phyloP scores from a whole-genome alignment of 208 protist genomes.

The Crithidia sp. region DNA sequence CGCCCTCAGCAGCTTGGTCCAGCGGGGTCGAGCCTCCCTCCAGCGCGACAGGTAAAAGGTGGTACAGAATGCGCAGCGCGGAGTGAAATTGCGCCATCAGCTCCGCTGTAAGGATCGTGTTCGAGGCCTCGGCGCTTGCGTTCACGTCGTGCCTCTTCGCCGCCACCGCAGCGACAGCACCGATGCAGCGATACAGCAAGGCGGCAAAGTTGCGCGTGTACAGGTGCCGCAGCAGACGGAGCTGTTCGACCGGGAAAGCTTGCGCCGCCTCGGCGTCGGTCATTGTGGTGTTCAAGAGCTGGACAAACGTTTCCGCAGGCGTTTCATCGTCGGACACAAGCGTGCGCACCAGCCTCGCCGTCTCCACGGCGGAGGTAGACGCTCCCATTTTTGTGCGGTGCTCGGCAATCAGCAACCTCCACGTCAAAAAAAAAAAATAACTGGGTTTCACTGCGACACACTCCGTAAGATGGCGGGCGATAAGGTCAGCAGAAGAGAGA shows the following conservation, averaged over 20 bases:
- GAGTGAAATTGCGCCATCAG: constrained; percentile 50
- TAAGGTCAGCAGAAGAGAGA: no score
- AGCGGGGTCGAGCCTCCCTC: constrained; percentile 53
- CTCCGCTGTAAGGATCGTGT: constrained; percentile 20
- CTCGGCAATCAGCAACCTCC: no score
- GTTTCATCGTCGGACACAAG: constrained; percentile 37
- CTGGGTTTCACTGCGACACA: no score
- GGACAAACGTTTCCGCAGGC: constrained; percentile 32
- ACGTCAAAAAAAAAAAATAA: no score
- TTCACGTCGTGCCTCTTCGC: constrained; percentile 31
- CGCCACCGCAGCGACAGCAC: constrained; percentile 48
- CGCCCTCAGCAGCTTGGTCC: constrained; percentile 13
- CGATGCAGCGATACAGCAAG: constrained; percentile 75
- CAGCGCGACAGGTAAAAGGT: constrained; percentile 71
- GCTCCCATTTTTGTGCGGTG: constrained; percentile 54
- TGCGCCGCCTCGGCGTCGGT: constrained; percentile 50
- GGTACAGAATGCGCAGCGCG: constrained; percentile 64
- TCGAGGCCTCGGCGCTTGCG: constrained; percentile 20
- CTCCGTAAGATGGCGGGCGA: no score
- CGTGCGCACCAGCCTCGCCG: constrained; percentile 43
- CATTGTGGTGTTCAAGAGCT: constrained; percentile 47
- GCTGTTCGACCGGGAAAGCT: constrained; percentile 49
- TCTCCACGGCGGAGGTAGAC: constrained; percentile 66
- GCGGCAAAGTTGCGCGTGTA: constrained; percentile 84
- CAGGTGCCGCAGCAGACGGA: constrained; percentile 76